These are phyloP conservation scores for Phytopythium sindhum DNA, from an alignment of 352 stramenopile genomes.

Conservation along the genomic window DNA sequence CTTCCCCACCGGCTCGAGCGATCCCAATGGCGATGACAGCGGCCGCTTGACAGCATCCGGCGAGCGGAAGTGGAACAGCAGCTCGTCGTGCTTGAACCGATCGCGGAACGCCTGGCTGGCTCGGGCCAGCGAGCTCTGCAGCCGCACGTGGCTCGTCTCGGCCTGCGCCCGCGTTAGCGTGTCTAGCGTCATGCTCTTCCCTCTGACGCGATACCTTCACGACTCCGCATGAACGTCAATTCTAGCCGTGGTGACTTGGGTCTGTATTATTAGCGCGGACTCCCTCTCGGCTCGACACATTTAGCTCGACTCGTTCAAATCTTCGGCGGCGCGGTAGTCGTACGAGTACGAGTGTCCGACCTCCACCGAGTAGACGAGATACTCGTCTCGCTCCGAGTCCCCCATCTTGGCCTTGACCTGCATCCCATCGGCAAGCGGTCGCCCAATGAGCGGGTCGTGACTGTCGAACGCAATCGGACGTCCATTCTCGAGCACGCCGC, in stretches of 20 bases:
- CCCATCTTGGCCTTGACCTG: constrained; percentile 62
- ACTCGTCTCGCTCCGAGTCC: constrained; percentile 26
- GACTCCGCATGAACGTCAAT: neutral
- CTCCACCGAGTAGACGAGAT: constrained; percentile 60
- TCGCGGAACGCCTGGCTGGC: constrained; percentile 43
- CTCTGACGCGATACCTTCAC: neutral
- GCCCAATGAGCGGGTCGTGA: constrained; percentile 42
- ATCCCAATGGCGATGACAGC: neutral
- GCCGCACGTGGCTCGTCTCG: constrained; percentile 44
- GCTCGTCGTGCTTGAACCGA: constrained; percentile 37
- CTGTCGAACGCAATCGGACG: constrained; percentile 39
- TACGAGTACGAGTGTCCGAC: constrained; percentile 69
- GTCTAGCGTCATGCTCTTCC: constrained; percentile 55
- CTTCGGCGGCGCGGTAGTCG: constrained; percentile 21
- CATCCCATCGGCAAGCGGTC: constrained; percentile 42
- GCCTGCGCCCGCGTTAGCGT: constrained; percentile 53
- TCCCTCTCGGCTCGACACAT: neutral
- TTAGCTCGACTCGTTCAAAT: neutral
- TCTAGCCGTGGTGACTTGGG: neutral
- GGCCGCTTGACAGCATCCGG: neutral
- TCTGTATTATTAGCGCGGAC: neutral
- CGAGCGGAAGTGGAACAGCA: constrained; percentile 37
- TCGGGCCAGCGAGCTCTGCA: constrained; percentile 56
- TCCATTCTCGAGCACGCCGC: constrained; percentile 52
- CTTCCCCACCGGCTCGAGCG: neutral